phyloP scores from a whole-genome alignment of 1,284 basidiomycete genomes.

The Athelia psychrophila region DNA sequence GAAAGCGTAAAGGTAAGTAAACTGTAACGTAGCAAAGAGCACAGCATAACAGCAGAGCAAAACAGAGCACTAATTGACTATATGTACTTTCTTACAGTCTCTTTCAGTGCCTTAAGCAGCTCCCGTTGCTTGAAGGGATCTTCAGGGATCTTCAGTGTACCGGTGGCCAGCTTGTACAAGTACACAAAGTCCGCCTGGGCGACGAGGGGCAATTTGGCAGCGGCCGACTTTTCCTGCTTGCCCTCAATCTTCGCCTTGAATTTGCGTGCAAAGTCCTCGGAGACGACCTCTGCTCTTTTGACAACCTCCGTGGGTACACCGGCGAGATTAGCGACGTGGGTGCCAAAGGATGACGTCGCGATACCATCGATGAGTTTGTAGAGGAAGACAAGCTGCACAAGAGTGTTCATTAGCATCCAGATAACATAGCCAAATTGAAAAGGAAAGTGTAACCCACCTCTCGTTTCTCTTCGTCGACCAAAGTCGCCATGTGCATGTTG shows the following conservation, averaged over 20 bases:
- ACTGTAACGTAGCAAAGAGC: too few relatives aligned
- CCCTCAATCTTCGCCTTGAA: constrained; percentile 76
- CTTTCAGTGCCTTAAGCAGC: constrained; percentile 53
- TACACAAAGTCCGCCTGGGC: constrained; percentile 88
- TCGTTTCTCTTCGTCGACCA: constrained; percentile 86
- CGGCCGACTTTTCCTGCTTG: constrained; percentile 53
- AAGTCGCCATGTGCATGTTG: constrained; percentile 92
- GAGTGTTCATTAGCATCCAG: not conserved
- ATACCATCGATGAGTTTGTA: constrained; percentile 91
- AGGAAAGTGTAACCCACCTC: constrained; percentile 59
- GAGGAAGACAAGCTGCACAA: constrained; percentile 76
- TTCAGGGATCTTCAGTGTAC: constrained; percentile 46
- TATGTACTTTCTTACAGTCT: constrained; percentile 31
- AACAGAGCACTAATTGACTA: too few relatives aligned
- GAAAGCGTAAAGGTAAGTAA: too few relatives aligned
- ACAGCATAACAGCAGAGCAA: too few relatives aligned
- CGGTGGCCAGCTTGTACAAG: constrained; percentile 57
- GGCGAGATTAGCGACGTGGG: constrained; percentile 86
- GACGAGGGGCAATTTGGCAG: constrained; percentile 65
- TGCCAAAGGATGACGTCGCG: constrained; percentile 91
- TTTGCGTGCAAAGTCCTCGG: constrained; percentile 83
- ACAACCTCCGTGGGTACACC: constrained; percentile 83
- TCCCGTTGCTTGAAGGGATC: constrained; percentile 50
- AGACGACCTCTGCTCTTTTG: constrained; percentile 82
- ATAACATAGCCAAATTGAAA: not conserved